These are phyloP conservation scores for Euphrasia arctica DNA, from an alignment of 305 asterid species.

Conservation along the genomic window DNA sequence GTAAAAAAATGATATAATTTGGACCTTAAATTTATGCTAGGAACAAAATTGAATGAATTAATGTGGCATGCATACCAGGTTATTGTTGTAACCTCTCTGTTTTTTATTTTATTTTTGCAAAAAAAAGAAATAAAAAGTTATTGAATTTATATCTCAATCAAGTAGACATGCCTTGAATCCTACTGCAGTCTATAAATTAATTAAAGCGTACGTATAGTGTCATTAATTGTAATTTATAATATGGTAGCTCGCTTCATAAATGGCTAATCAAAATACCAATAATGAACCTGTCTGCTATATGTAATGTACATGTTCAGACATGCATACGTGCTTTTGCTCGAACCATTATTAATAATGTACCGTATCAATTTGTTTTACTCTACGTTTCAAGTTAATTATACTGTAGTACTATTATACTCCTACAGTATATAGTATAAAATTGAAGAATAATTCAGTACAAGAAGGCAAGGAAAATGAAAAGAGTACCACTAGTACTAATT, in stretches of 20 bases:
- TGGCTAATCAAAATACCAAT: slow-evolving; percentile 7
- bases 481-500: no score
- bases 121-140: no score
- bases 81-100: no score
- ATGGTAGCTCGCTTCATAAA: slow-evolving; percentile 1
- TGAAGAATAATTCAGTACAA: slow-evolving; percentile 3
- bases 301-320: not conserved
- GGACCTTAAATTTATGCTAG: no score
- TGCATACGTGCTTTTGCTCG: not conserved
- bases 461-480: no score
- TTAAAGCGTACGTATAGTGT: not conserved
- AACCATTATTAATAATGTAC: not conserved
- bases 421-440: no score
- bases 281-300: not conserved
- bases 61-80: no score
- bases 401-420: no score
- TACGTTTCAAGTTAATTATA: not conserved
- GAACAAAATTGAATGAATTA: no score
- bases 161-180: not conserved
- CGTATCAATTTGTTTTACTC: not conserved
- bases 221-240: not conserved
- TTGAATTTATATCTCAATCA: not conserved
- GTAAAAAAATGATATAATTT: no score
- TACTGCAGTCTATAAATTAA: no score
- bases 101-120: no score